Evolutionary conservation across 1,284 basidiomycete genomes (phyloP).

Genomic region (Boletellus deceptivus): DNA sequence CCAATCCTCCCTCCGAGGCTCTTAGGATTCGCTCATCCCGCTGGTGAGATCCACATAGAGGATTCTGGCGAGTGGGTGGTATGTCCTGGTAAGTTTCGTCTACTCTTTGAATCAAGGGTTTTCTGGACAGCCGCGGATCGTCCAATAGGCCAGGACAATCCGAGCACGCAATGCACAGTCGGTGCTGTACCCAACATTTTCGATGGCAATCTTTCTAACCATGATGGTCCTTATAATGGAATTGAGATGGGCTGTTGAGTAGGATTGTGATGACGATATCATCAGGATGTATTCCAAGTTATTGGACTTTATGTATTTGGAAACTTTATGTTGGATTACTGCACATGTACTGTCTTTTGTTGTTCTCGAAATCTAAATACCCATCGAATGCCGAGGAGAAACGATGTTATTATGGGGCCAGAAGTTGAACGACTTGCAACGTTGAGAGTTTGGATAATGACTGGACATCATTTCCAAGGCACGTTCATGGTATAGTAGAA

Average conservation of each 20-base stretch:
- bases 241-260: slow-evolving; percentile 46
- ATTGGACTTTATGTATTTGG: too few relatives aligned
- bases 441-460: too few relatives aligned
- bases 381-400: too few relatives aligned
- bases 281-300: background rate
- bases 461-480: too few relatives aligned
- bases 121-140: background rate
- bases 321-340: too few relatives aligned
- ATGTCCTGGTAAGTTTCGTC: slow-evolving; percentile 33
- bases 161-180: slow-evolving; percentile 47
- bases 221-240: slow-evolving; percentile 60
- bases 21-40: slow-evolving; percentile 54
- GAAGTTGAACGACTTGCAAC: too few relatives aligned
- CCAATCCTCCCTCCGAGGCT: slow-evolving; percentile 50
- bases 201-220: slow-evolving; percentile 44
- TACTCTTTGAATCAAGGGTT: background rate
- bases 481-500: too few relatives aligned
- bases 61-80: slow-evolving; percentile 45
- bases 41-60: slow-evolving; percentile 59
- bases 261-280: background rate
- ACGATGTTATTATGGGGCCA: too few relatives aligned
- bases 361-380: too few relatives aligned
- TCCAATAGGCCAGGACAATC: background rate
- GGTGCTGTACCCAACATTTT: slow-evolving; percentile 58
- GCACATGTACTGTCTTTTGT: too few relatives aligned